Evolutionary conservation across 148 eudicot species (phyloP).

Genomic region (Chenopodium album): DNA sequence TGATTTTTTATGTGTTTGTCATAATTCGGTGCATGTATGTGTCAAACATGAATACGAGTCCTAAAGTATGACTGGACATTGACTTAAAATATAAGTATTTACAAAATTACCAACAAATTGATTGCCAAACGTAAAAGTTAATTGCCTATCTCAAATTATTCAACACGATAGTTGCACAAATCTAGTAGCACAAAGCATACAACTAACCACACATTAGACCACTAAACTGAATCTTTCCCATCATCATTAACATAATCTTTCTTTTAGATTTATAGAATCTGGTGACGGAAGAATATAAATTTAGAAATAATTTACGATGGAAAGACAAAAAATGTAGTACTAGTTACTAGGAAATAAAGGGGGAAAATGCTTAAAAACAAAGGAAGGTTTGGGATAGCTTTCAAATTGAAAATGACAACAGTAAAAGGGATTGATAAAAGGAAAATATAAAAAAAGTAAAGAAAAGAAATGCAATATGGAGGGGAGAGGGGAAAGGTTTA

Average conservation of each 20-base stretch:
- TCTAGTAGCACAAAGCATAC: no score
- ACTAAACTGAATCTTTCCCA: background rate
- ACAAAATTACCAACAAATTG: no score
- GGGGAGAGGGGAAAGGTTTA: background rate
- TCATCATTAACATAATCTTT: conserved; percentile 9
- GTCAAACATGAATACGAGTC: no score
- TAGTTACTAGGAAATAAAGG: background rate
- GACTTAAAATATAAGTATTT: no score
- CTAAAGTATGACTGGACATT: no score
- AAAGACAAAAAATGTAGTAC: background rate
- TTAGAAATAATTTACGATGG: background rate
- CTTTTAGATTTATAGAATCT: conserved; percentile 10
- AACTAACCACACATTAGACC: background rate
- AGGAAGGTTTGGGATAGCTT: conserved; percentile 18
- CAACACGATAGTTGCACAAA: no score
- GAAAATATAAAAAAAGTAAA: background rate
- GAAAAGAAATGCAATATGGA: background rate
- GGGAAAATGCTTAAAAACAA: background rate
- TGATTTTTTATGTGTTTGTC: no score
- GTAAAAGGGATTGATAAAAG: conserved; percentile 35
- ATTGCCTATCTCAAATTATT: no score
- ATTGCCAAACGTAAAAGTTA: no score
- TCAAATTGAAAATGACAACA: conserved; percentile 36
- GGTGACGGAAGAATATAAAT: background rate
- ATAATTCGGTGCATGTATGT: no score